phyloP scores from a whole-genome alignment of 176 grass and related monocot genomes.

The Aegilops longissima region DNA sequence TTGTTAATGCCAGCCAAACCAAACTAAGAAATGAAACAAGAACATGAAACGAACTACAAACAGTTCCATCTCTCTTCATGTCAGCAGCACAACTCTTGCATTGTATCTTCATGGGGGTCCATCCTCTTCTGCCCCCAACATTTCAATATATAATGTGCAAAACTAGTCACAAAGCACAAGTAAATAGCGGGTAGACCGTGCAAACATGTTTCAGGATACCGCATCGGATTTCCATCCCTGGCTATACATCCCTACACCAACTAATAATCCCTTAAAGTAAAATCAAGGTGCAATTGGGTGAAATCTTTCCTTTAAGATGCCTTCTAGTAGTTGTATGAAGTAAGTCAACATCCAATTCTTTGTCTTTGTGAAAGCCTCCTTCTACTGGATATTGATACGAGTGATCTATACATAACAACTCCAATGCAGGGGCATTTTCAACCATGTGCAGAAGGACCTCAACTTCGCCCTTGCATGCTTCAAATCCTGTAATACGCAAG shows the following conservation, averaged over 20 bases:
- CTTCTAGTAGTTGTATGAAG: not conserved
- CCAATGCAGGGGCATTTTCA: constrained; percentile 9
- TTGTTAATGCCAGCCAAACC: too few relatives aligned
- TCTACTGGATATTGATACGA: not conserved
- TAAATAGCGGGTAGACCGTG: not conserved
- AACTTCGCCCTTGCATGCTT: not conserved
- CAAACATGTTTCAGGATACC: not conserved
- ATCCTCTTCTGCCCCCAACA: too few relatives aligned
- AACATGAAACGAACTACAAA: too few relatives aligned
- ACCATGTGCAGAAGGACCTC: not conserved
- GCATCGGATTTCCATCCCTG: not conserved
- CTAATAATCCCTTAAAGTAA: not conserved
- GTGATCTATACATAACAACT: not conserved
- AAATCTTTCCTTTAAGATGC: not conserved
- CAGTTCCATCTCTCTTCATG: too few relatives aligned
- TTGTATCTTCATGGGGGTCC: too few relatives aligned
- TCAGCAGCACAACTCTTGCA: too few relatives aligned
- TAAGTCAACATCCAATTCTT: not conserved
- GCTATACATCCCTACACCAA: not conserved
- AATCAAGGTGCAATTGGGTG: not conserved
- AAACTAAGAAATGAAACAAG: too few relatives aligned
- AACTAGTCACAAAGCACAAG: too few relatives aligned
- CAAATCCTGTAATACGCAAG: not conserved
- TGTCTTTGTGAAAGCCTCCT: not conserved
- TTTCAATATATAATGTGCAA: too few relatives aligned